phyloP scores from a whole-genome alignment of 106 monocot species.

The Hemerocallis citrina region DNA sequence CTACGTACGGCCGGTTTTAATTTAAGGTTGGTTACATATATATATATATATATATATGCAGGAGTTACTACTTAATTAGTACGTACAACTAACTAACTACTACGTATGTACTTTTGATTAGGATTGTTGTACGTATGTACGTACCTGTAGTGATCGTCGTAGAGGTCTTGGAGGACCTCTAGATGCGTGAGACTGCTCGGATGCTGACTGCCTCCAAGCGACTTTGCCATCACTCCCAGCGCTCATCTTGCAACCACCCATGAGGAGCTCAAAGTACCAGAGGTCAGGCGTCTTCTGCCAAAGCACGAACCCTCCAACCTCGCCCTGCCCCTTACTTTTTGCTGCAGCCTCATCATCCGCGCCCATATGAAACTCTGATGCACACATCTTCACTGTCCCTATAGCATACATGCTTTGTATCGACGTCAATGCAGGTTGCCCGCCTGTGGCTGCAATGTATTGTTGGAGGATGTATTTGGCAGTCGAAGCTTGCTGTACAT shows the following conservation, averaged over 20 bases:
- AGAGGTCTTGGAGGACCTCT: slow-evolving; percentile 51
- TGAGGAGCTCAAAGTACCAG: slow-evolving; percentile 71
- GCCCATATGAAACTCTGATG: slow-evolving; percentile 61
- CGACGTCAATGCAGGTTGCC: slow-evolving; percentile 54
- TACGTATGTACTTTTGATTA: no score
- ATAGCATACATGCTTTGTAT: slow-evolving; percentile 65
- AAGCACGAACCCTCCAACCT: slow-evolving; percentile 64
- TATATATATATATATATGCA: slow-evolving; percentile 50
- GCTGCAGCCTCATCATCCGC: slow-evolving; percentile 41
- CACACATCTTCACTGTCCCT: slow-evolving; percentile 69
- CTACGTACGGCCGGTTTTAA: slow-evolving; percentile 17
- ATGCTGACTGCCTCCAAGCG: slow-evolving; percentile 51
- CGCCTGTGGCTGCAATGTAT: slow-evolving; percentile 79
- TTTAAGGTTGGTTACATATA: no score
- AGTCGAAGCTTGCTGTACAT: slow-evolving; percentile 78
- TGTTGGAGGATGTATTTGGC: slow-evolving; percentile 83
- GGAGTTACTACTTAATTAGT: slow-evolving; percentile 33
- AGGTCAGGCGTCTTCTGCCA: slow-evolving; percentile 65
- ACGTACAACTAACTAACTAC: slow-evolving; percentile 41
- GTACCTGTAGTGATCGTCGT: slow-evolving; percentile 50
- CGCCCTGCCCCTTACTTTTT: slow-evolving; percentile 21
- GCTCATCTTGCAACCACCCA: slow-evolving; percentile 63
- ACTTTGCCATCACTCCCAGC: slow-evolving; percentile 62
- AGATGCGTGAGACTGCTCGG: slow-evolving; percentile 49
- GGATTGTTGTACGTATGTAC: slow-evolving; percentile 25